phyloP scores from a whole-genome alignment of 2,329 filamentous ascomycete genomes.

The Calycina marina region DNA sequence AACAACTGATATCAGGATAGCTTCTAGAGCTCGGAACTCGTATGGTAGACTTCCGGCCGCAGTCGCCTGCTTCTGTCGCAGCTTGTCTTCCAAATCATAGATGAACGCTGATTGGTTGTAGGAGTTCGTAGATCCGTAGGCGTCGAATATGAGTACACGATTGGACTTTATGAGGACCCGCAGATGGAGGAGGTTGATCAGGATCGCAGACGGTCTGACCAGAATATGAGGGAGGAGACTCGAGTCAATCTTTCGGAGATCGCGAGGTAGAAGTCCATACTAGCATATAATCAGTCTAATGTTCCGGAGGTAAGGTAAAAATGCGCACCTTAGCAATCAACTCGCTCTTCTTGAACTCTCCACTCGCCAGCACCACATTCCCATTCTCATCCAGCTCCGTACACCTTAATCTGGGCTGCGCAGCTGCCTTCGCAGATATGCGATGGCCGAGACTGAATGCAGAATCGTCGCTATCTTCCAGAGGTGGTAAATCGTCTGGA shows the following conservation, averaged over 20 bases:
- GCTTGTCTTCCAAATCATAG: slow-evolving; percentile 88
- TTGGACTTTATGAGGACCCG: slow-evolving; percentile 92
- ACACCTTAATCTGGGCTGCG: slow-evolving; percentile 76
- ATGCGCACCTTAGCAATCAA: slow-evolving; percentile 71
- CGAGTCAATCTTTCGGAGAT: slow-evolving; percentile 94
- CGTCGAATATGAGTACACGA: slow-evolving; percentile 87
- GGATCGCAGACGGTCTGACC: slow-evolving; percentile 79
- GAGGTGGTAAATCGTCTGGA: slow-evolving; percentile 42
- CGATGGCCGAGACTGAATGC: slow-evolving; percentile 58
- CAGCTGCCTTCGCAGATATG: slow-evolving; percentile 59
- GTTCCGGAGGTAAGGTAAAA: slow-evolving; percentile 6
- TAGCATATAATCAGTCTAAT: slow-evolving; percentile 24
- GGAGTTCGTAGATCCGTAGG: slow-evolving; percentile 85
- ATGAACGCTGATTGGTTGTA: slow-evolving; percentile 96
- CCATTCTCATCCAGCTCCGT: slow-evolving; percentile 91
- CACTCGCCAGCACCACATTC: slow-evolving; percentile 81
- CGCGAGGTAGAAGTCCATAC: slow-evolving; percentile 86
- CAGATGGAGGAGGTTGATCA: slow-evolving; percentile 92
- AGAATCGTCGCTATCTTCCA: slow-evolving; percentile 44
- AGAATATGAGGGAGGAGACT: slow-evolving; percentile 91
- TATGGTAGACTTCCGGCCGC: slow-evolving; percentile 64
- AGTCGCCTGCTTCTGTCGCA: slow-evolving; percentile 60
- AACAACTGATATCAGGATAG: slow-evolving; percentile 86
- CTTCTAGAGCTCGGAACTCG: slow-evolving; percentile 90
- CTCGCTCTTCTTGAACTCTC: slow-evolving; percentile 96